phyloP scores from a whole-genome alignment of 345 rosid genomes.

The Fremontodendron californicum region DNA sequence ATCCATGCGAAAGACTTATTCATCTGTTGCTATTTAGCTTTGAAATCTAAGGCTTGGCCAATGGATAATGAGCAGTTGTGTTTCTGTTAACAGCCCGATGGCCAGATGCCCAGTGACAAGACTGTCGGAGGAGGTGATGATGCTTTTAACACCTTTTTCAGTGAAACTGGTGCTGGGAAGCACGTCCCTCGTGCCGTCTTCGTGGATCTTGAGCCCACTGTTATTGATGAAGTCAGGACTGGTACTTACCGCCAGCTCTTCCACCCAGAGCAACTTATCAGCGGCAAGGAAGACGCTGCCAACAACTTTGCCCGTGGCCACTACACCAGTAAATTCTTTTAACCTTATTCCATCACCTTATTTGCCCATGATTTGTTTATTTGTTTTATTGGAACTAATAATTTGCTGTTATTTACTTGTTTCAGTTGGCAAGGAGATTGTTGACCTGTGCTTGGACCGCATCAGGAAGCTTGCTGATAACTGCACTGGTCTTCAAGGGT shows the following conservation, averaged over 20 bases:
- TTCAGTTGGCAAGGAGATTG: constrained; percentile 77
- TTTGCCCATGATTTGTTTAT: background rate
- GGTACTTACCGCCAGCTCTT: constrained; percentile 52
- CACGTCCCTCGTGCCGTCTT: constrained; percentile 77
- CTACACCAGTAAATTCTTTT: constrained; percentile 47
- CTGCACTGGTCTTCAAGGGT: constrained; percentile 83
- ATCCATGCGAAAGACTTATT: background rate
- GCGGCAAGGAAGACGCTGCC: constrained; percentile 81
- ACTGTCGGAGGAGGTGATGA: constrained; percentile 76
- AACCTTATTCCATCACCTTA: background rate
- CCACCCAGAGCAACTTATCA: constrained; percentile 56
- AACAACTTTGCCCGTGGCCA: constrained; percentile 86
- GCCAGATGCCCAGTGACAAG: constrained; percentile 74
- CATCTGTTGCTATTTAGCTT: background rate
- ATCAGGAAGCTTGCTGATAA: constrained; percentile 77
- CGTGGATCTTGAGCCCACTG: constrained; percentile 81
- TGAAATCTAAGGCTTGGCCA: background rate
- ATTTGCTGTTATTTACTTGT: background rate
- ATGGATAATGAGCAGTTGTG: background rate
- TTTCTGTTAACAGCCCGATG: constrained; percentile 53
- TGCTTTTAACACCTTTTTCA: constrained; percentile 86
- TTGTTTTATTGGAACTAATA: background rate
- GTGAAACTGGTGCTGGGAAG: constrained; percentile 78
- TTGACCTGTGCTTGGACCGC: constrained; percentile 73
- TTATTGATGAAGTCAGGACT: constrained; percentile 58